A percentile compares a stretch with the other conserved stretches of the same genome.
These are phyloP conservation scores for Drechslerella coelobrocha DNA, from an alignment of 2,329 filamentous ascomycete species.

Conservation along the genomic window DNA sequence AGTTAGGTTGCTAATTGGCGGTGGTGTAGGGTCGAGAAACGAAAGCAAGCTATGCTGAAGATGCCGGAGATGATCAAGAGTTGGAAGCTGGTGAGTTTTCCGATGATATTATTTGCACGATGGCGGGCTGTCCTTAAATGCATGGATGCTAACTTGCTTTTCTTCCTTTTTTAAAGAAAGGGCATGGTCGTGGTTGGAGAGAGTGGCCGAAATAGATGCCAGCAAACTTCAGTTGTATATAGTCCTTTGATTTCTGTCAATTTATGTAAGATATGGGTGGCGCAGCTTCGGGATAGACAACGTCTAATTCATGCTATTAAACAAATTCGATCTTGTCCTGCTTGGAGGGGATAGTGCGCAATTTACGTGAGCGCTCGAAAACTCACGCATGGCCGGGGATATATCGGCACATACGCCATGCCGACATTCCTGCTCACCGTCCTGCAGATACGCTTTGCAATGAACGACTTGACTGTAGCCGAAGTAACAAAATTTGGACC, in stretches of 20 bases:
- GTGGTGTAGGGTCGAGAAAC: constrained; percentile 74
- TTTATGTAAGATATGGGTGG: constrained; percentile 40
- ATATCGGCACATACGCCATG: too few species aligned
- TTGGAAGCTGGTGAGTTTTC: constrained; percentile 83
- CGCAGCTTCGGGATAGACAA: constrained; percentile 2
- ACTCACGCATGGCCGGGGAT: not conserved
- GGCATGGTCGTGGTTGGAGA: constrained; percentile 76
- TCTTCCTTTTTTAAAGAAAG: constrained; percentile 67
- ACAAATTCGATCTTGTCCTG: not conserved
- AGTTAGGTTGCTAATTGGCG: not conserved
- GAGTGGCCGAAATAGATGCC: constrained; percentile 69
- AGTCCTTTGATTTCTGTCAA: constrained; percentile 3
- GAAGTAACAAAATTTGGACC: too few species aligned
- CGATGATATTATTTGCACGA: not conserved
- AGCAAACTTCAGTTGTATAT: constrained; percentile 27
- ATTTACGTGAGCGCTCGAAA: not conserved
- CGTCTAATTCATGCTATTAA: not conserved
- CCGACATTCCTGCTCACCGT: too few species aligned
- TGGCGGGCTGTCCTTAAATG: not conserved
- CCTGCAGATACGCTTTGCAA: too few species aligned
- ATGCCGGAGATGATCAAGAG: constrained; percentile 91
- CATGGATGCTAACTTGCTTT: constrained; percentile 35
- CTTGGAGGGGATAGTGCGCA: not conserved
- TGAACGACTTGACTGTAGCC: too few species aligned
- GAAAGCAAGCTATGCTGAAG: constrained; percentile 87